These are phyloP conservation scores for Furcasterigmium sp. DNA, from an alignment of 2,329 filamentous ascomycete species.

Conservation along the genomic window DNA sequence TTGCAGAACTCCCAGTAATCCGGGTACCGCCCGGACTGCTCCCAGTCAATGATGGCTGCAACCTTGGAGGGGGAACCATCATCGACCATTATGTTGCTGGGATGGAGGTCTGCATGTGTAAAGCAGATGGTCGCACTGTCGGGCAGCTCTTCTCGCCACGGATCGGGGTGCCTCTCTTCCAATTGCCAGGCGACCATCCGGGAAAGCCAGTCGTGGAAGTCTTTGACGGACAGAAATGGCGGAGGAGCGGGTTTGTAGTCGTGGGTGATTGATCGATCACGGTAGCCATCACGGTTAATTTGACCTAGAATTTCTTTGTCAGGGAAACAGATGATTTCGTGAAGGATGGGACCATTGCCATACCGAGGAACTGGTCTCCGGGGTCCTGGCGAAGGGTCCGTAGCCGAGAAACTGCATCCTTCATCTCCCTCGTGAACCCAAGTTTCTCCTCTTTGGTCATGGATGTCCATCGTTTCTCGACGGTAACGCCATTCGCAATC, in stretches of 20 bases:
- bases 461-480: constrained; percentile 5
- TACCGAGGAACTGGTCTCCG: constrained; percentile 5
- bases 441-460: not conserved
- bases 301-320: constrained; percentile 4
- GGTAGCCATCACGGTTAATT: constrained; percentile 6
- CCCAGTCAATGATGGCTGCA: constrained; percentile 7
- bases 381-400: constrained; percentile 4
- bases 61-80: not conserved
- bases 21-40: constrained; percentile 8
- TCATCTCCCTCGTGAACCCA: constrained; percentile 3
- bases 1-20: constrained; percentile 11
- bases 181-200: not conserved
- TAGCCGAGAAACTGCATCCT: not conserved
- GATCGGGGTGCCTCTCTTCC: not conserved
- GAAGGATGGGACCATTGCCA: not conserved
- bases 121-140: not conserved
- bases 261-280: constrained; percentile 5
- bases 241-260: constrained; percentile 4
- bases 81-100: not conserved
- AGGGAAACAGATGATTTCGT: not conserved
- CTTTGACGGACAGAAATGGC: constrained; percentile 5
- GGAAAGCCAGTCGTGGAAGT: constrained; percentile 11
- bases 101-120: not conserved
- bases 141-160: not conserved
- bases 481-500: constrained; percentile 1